Conservation (phyloP, 139 green algal genomes). For the Volvox reticuliferus region DNA sequence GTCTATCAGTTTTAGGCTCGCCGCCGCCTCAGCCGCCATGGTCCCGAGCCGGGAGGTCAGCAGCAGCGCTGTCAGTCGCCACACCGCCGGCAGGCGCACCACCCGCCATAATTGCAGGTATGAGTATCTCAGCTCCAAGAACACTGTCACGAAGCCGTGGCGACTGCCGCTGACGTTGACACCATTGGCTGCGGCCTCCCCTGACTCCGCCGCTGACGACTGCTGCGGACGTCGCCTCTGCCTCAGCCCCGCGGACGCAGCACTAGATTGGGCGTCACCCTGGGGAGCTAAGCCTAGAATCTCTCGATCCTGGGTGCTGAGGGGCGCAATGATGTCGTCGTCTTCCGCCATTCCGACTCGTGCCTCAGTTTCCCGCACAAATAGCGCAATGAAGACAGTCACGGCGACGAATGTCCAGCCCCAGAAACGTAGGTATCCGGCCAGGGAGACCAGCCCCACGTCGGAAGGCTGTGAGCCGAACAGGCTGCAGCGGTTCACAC, state of each 20-base stretch:
- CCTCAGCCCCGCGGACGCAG: background rate
- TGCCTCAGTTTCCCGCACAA: slow-evolving; percentile 64
- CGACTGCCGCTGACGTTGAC: background rate
- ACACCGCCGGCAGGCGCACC: slow-evolving; percentile 78
- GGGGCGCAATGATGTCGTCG: background rate
- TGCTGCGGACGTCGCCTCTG: background rate
- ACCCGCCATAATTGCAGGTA: slow-evolving; percentile 70
- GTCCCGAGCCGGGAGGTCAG: slow-evolving; percentile 81
- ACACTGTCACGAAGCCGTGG: background rate
- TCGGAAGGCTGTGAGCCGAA: slow-evolving; percentile 40
- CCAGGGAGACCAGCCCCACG: slow-evolving; percentile 73
- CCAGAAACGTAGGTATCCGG: slow-evolving; percentile 89
- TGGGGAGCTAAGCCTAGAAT: background rate
- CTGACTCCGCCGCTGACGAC: background rate
- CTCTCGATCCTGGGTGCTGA: slow-evolving; percentile 15
- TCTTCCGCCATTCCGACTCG: background rate
- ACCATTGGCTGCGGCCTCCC: background rate
- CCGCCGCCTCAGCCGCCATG: slow-evolving; percentile 80
- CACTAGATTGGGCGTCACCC: background rate
- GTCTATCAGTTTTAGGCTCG: slow-evolving; percentile 90
- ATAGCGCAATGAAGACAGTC: slow-evolving; percentile 73
- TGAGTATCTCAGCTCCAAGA: slow-evolving; percentile 50
- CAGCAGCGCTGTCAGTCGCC: slow-evolving; percentile 79
- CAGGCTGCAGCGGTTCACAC: background rate
- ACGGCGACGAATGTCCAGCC: slow-evolving; percentile 80